Percentiles rank a stretch among this genome's conserved stretches.
phyloP scores from a whole-genome alignment of 176 grass and related monocot genomes.

The Cymbopogon citratus region DNA sequence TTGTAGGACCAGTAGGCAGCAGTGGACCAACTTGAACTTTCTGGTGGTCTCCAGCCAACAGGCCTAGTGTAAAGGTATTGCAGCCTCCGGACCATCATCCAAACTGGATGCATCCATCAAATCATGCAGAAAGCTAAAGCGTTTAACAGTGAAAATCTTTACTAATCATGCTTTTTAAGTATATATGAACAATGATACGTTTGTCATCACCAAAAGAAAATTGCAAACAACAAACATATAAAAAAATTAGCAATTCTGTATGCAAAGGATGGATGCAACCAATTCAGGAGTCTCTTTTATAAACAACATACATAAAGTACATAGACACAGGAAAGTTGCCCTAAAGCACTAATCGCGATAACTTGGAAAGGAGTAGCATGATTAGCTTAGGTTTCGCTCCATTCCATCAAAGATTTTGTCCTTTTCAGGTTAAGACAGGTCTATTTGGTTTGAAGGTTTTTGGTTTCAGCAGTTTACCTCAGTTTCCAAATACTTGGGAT shows the following conservation, averaged over 20 bases:
- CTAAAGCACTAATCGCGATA: neutral
- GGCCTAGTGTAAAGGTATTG: neutral
- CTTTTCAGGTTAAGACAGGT: conserved; percentile 6
- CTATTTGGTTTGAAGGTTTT: conserved; percentile 23
- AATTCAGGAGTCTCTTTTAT: conserved; percentile 6
- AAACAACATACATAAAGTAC: neutral
- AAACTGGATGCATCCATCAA: conserved; percentile 16
- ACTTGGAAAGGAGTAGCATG: neutral
- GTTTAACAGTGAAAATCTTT: conserved; percentile 11
- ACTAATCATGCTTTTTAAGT: neutral
- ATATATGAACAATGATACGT: neutral
- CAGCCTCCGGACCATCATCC: conserved; percentile 5
- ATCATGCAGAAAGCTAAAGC: conserved; percentile 17
- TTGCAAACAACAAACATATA: neutral
- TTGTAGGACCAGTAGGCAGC: conserved; percentile 3
- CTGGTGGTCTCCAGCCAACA: neutral
- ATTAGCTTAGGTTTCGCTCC: conserved; percentile 19
- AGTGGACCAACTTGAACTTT: neutral
- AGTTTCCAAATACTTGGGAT: neutral
- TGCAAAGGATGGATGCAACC: neutral
- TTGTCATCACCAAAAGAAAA: neutral
- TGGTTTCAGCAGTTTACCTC: neutral
- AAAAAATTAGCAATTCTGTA: neutral
- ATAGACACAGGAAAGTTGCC: neutral
- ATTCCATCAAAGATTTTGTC: conserved; percentile 14